Base-by-base conservation (phyloP, 169 alveolate genomes). In the Amoebophrya sp. region DNA sequence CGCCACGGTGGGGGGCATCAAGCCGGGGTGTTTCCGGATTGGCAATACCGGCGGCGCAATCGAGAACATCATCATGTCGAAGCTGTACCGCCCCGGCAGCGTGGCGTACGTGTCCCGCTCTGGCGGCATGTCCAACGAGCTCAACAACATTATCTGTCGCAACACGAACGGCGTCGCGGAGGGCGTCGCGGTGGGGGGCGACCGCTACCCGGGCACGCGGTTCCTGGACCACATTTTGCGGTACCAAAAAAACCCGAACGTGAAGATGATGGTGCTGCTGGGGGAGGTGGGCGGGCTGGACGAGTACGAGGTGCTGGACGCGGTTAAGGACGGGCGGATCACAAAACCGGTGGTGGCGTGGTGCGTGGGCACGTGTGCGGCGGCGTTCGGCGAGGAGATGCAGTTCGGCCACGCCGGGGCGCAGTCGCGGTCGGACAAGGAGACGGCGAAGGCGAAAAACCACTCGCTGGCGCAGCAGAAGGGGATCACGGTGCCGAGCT, bases 1-100 rank as follows among this genome's bases (percentile, higher is more conserved):
- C 0, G 95, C 95, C 23, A 93, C 95, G 0, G 95, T 93, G 69
- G 95, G 95, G 13, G 95, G 95, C 88, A 93, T 93, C 89, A 93
- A 90, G 93, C 93, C 93, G 38, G 95, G 95, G 70, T 91, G 93
- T 70, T 48, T 93, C 41, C 93, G 95, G 40, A 93, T 93, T 39
- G 95, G 95, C 34, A 93, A 93, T 92, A 93, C 95, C 16, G 95
- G 95, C 10, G 95, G 95, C 26, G 88, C 92, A 88, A 38, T 93
- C 91, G 95, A 93, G 69, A 93, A 93, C 92, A 92, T 93, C n/a
- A 93, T 93, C 93, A 93, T 91, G 92, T 92, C 95, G 40, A 90
- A 90, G 31, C 95, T 93, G 39, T 93, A 93, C 91, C 91, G 95
- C 26, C 94, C 94, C 16, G 95, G 95, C 20, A 90, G 93, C 38